These are phyloP conservation scores for Candolleomyces efflorescens DNA, from an alignment of 768 basidiomycete species.

Conservation along the genomic window DNA sequence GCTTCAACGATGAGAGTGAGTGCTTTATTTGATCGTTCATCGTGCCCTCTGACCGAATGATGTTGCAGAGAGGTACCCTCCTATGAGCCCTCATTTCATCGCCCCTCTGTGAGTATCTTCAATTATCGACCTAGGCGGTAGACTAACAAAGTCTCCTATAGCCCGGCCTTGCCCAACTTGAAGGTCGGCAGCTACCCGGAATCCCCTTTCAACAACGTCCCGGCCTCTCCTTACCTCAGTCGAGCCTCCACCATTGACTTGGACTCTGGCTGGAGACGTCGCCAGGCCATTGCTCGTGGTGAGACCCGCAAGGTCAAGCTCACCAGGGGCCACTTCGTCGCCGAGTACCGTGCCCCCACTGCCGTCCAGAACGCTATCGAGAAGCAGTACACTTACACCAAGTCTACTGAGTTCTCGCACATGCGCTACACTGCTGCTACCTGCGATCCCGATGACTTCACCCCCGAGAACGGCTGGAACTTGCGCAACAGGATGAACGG, in stretches of 20 bases:
- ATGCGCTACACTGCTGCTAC: constrained; percentile 89
- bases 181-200: constrained; percentile 10
- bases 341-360: constrained; percentile 77
- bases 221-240: constrained; percentile 3
- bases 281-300: constrained; percentile 78
- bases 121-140: background rate
- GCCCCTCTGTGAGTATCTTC: constrained; percentile 9
- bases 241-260: constrained; percentile 12
- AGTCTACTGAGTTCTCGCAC: constrained; percentile 84
- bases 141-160: background rate
- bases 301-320: constrained; percentile 88
- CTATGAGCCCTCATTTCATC: constrained; percentile 10
- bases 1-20: constrained; percentile 7
- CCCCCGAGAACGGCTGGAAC: constrained; percentile 67
- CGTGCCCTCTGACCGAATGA: background rate
- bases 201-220: constrained; percentile 9
- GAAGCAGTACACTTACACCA: constrained; percentile 60
- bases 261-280: constrained; percentile 55
- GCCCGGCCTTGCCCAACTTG: constrained; percentile 11
- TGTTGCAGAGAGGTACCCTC: constrained; percentile 8
- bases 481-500: constrained; percentile 73
- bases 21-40: background rate
- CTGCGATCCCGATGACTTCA: constrained; percentile 81
- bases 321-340: constrained; percentile 83
- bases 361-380: constrained; percentile 75